phyloP scores from a whole-genome alignment of 2,329 filamentous ascomycete species.

The Alternaria angustiovoidea region DNA sequence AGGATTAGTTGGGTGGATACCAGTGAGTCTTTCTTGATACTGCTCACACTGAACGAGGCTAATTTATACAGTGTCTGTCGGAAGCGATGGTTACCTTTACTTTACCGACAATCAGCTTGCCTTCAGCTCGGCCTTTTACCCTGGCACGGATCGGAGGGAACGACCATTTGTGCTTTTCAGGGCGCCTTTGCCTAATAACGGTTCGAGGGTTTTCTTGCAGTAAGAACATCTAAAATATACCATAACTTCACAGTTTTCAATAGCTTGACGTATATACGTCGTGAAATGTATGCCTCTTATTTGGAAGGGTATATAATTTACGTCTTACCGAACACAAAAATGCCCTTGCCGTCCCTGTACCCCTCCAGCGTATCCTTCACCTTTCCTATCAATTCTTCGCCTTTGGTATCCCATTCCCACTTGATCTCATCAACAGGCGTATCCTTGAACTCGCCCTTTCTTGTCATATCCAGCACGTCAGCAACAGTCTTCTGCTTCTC shows the following conservation, averaged over 20 bases:
- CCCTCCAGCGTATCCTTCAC: conserved; percentile 85
- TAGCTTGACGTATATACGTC: background rate
- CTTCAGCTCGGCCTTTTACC: conserved; percentile 47
- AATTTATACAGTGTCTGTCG: conserved; percentile 45
- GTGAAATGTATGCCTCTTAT: background rate
- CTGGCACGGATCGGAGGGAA: conserved; percentile 54
- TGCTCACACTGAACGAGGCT: background rate
- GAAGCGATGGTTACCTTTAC: conserved; percentile 60
- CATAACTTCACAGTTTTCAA: background rate
- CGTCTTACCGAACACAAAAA: conserved; percentile 77
- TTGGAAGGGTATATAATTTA: conserved; percentile 13
- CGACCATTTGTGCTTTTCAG: conserved; percentile 56
- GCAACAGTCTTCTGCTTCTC: conserved; percentile 83
- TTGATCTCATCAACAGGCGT: conserved; percentile 80
- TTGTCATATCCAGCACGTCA: conserved; percentile 79
- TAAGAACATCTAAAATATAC: background rate
- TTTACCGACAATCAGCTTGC: conserved; percentile 63
- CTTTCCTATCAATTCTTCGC: conserved; percentile 71
- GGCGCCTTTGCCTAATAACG: conserved; percentile 53
- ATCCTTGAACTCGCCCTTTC: conserved; percentile 80
- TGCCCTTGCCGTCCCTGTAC: conserved; percentile 85
- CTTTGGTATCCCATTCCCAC: conserved; percentile 85
- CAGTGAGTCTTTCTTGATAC: conserved; percentile 26
- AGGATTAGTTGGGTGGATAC: conserved; percentile 62
- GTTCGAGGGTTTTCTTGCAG: conserved; percentile 49